Evolutionary conservation across 306 rosid species (phyloP), one percentile per base, ranked within the genome.

Genomic region (Dryas octopetala): DNA sequence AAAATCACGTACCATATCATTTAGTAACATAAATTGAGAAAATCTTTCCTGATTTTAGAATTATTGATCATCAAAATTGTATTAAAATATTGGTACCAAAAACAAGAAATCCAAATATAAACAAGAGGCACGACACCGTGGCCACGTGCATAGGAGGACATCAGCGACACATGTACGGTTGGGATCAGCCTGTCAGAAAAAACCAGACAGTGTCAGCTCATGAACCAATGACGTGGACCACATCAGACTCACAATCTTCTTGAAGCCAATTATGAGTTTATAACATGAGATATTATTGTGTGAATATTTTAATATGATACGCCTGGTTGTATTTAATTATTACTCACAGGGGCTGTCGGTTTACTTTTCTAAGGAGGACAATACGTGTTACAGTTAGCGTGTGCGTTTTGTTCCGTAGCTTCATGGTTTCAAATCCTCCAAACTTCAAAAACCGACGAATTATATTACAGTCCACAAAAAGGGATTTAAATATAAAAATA

Each of bases 71-170:
- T 57, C 2, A 9, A 38, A 58, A 19, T 9, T 32, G 38, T 32
- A 57, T 9, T 15, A 57, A 57, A 57, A n/a, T 54, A 54, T 54
- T 47, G 44, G 17, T 45, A 47, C 32, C 3, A 6, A 67, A 46
- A 13, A 51, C 32, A 51, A 38, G 64, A 47, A 70, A 57, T 66
- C 41, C 72, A 62, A 46, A 75, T 65, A 64, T 7, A 74, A 82
- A 66, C 73, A 72, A 74, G 70, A 50, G 76, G 9, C 11, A 28
- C 58, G 87, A 85, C 87, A 80, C 9, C 84, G 78, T 66, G 78
- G 87, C 89, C 94, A 89, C 80, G 76, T 85, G 91, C 12, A 32
- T 54, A 55, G 16, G 73, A 59, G 5, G 10, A 28, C 51, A 83
- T 68, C 68, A 76, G 28, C 7, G 54, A 26, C 79, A 80, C 52